Conservation (phyloP, 352 stramenopile genomes). For the Halophytophthora polymorphica region DNA sequence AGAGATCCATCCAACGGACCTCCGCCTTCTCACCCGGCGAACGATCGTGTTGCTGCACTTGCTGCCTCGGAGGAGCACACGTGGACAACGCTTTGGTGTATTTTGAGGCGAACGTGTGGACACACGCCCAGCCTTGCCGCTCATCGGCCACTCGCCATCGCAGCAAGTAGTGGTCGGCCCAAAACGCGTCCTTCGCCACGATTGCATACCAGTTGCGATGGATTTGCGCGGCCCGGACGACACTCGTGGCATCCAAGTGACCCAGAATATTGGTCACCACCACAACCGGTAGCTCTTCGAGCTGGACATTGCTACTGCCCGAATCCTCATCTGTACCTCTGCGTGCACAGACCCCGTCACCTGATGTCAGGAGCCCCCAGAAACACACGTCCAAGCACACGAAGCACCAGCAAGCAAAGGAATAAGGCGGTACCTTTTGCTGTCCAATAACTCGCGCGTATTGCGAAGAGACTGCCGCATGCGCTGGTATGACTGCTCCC, state of each 20-base stretch:
- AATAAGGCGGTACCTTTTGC: background rate
- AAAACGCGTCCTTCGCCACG: slow-evolving; percentile 16
- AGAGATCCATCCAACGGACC: slow-evolving; percentile 9
- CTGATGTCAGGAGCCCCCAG: too few species aligned
- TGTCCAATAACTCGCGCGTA: slow-evolving; percentile 2
- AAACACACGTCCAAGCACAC: too few species aligned
- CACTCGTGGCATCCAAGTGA: slow-evolving; percentile 11
- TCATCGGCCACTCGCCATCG: slow-evolving; percentile 14
- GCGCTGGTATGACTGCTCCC: slow-evolving; percentile 9
- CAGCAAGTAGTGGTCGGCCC: slow-evolving; percentile 18
- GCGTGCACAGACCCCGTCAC: too few species aligned
- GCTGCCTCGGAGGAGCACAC: too few species aligned
- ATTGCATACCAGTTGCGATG: slow-evolving; percentile 16
- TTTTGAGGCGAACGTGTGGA: slow-evolving; percentile 9
- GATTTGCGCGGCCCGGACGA: slow-evolving; percentile 9
- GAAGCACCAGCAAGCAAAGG: too few species aligned
- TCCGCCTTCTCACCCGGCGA: too few species aligned
- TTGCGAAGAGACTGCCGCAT: slow-evolving; percentile 10
- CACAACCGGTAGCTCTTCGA: slow-evolving; percentile 17
- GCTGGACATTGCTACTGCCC: background rate
- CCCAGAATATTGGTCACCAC: slow-evolving; percentile 12
- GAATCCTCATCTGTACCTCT: too few species aligned
- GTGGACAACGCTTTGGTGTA: slow-evolving; percentile 1
- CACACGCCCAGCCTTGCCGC: slow-evolving; percentile 6
- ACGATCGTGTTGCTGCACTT: too few species aligned